Evolutionary conservation across 139 green algal genomes (phyloP).

Genomic region (Pseudopediastrum boryanum): DNA sequence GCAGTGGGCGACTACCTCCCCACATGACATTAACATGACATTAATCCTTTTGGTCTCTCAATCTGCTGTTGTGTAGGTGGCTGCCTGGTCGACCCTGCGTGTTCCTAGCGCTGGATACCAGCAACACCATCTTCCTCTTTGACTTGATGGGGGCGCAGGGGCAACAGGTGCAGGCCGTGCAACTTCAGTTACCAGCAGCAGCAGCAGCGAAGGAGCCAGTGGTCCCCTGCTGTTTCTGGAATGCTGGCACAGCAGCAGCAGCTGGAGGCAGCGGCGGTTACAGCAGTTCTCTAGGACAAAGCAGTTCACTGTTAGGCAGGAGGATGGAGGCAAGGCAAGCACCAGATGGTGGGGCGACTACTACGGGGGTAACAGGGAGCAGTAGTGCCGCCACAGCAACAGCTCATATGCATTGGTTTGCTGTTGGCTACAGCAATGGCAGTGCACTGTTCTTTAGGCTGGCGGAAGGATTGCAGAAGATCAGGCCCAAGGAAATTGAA

Average conservation of each 20-base stretch:
- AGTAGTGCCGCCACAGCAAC: neutral
- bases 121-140: slow-evolving; percentile 42
- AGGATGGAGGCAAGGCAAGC: too few species aligned
- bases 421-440: slow-evolving; percentile 17
- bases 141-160: slow-evolving; percentile 34
- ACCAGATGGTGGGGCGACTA: neutral
- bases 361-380: neutral
- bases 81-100: slow-evolving; percentile 33
- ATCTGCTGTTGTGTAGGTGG: slow-evolving; percentile 10
- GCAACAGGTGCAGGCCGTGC: neutral
- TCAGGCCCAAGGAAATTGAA: too few species aligned
- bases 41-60: neutral
- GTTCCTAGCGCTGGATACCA: slow-evolving; percentile 47
- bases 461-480: too few species aligned
- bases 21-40: too few species aligned
- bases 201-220: neutral
- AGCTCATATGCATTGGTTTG: neutral
- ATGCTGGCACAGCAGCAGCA: neutral
- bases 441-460: slow-evolving; percentile 5
- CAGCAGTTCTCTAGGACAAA: neutral
- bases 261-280: neutral
- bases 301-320: too few species aligned
- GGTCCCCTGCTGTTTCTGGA: slow-evolving; percentile 25
- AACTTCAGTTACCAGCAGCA: neutral
- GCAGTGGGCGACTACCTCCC: too few species aligned